Percentiles rank a stretch among this genome's conserved stretches.
These are phyloP conservation scores for Paraleonurus japonicus DNA, from an alignment of 257 asterid species.

Conservation along the genomic window DNA sequence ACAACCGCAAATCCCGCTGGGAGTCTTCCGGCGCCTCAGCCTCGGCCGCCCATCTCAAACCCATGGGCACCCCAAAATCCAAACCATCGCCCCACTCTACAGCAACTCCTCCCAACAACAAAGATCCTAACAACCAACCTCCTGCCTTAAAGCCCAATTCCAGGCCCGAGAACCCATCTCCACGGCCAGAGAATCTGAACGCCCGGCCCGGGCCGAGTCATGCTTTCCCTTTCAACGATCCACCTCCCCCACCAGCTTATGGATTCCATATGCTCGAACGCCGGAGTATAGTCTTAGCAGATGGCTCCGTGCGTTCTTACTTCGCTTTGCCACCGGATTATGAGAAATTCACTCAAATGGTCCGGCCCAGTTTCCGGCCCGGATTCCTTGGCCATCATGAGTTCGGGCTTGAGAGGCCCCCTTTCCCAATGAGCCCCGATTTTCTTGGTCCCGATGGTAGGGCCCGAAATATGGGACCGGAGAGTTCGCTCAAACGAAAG, in stretches of 20 bases:
- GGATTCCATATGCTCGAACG: constrained; percentile 96
- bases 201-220: constrained; percentile 32
- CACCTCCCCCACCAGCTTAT: constrained; percentile 85
- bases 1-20: constrained; percentile 56
- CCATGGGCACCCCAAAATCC: constrained; percentile 34
- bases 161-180: constrained; percentile 37
- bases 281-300: constrained; percentile 64
- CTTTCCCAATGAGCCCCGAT: constrained; percentile 55
- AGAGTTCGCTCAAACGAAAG: constrained; percentile 64
- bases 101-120: constrained; percentile 30
- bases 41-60: constrained; percentile 26
- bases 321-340: constrained; percentile 82
- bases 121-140: constrained; percentile 31
- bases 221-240: constrained; percentile 58
- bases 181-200: constrained; percentile 37
- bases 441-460: constrained; percentile 41
- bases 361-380: constrained; percentile 40
- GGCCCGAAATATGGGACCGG: constrained; percentile 43
- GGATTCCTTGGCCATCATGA: constrained; percentile 41
- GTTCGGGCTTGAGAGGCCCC: constrained; percentile 51
- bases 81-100: constrained; percentile 43
- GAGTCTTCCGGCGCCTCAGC: constrained; percentile 41
- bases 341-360: constrained; percentile 50
- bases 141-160: constrained; percentile 40
- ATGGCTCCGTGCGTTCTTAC: constrained; percentile 85